Base-by-base conservation (phyloP, 192 early-diverging fungal genomes). In the Umbelopsis isabellina region DNA sequence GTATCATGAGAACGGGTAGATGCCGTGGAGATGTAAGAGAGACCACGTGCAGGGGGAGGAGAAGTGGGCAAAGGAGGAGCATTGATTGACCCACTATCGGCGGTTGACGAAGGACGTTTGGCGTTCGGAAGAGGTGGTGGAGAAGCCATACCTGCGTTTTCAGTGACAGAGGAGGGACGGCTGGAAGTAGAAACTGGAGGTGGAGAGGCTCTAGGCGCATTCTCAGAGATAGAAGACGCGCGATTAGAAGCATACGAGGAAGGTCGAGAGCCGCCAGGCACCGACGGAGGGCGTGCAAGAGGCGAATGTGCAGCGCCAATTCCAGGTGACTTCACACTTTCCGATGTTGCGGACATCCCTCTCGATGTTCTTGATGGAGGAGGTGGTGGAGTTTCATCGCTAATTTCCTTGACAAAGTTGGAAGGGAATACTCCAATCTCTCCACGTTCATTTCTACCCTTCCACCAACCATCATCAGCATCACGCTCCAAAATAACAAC, bases 401-500 rank as follows among this genome's bases (percentile, higher is more conserved):
- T 80, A 70, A 82, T 75, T 69, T 82, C 83, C 69, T 81, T 72
- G 4, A 88, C 83, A 75, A 83, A 88, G 46, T 82, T 80, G 22
- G 82, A 79, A 23, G 86, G 86, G 49, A 88, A 88, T 55, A 83
- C 67, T 27, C 86, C 86, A 12, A 47, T 48, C n/a, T 84, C 73
- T n/a, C 83, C 83, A 48, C 79, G 75, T 66, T 88, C 84, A 67
- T 82, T 83, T 66, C 50, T 75, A 27, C 86, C 86, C 49, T 55
- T 76, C 84, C 83, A 88, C 86, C 86, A 88, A 20, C 83, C 84
- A 41, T 79, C 74, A 46, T 88, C 81, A 0, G 74, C 78, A 49
- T 74, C 69, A 66, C 82, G 80, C 33, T 86, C 83, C 4, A 79
- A 69, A 23, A 86, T 81, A 20, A 75, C 72, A 27, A 88, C 55